Evolutionary conservation across 2,329 filamentous ascomycete species (phyloP).

Genomic region (Alternaria ventricosa): DNA sequence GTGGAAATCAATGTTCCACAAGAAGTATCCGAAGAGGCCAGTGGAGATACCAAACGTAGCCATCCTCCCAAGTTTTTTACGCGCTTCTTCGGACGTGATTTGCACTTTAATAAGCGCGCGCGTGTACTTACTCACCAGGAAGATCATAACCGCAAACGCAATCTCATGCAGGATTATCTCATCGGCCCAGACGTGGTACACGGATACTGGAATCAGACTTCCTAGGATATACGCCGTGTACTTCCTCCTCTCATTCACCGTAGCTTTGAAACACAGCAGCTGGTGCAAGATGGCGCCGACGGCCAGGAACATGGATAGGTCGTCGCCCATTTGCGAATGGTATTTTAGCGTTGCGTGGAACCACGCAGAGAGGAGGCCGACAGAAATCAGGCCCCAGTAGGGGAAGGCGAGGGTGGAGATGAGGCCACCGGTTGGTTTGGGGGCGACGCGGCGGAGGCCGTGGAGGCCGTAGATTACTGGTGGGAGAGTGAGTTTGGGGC

Average conservation of each 20-base stretch:
- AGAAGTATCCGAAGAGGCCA: slow-evolving; percentile 57
- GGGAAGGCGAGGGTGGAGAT: slow-evolving; percentile 45
- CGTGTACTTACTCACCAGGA: slow-evolving; percentile 44
- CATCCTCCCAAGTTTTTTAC: slow-evolving; percentile 30
- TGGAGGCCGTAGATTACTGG: slow-evolving; percentile 46
- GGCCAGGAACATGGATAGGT: slow-evolving; percentile 65
- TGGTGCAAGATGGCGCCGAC: slow-evolving; percentile 61
- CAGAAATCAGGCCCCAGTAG: slow-evolving; percentile 53
- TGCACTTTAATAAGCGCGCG: slow-evolving; percentile 35
- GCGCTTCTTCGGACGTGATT: slow-evolving; percentile 29
- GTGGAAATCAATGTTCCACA: slow-evolving; percentile 66
- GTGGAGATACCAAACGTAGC: slow-evolving; percentile 47
- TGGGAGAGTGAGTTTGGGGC: neutral
- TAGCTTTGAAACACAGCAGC: slow-evolving; percentile 52
- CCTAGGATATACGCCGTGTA: slow-evolving; percentile 37
- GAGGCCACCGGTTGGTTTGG: slow-evolving; percentile 34
- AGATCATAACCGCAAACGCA: slow-evolving; percentile 51
- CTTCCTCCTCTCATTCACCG: slow-evolving; percentile 28
- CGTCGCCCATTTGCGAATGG: slow-evolving; percentile 60
- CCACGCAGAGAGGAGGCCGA: slow-evolving; percentile 51
- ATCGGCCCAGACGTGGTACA: slow-evolving; percentile 47
- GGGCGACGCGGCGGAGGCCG: slow-evolving; percentile 38
- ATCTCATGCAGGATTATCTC: slow-evolving; percentile 51
- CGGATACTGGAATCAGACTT: slow-evolving; percentile 40
- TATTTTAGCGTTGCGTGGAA: slow-evolving; percentile 56